Evolutionary conservation across 1,139 yeast genomes (phyloP).

Genomic region (Debaryomyces coudertii): DNA sequence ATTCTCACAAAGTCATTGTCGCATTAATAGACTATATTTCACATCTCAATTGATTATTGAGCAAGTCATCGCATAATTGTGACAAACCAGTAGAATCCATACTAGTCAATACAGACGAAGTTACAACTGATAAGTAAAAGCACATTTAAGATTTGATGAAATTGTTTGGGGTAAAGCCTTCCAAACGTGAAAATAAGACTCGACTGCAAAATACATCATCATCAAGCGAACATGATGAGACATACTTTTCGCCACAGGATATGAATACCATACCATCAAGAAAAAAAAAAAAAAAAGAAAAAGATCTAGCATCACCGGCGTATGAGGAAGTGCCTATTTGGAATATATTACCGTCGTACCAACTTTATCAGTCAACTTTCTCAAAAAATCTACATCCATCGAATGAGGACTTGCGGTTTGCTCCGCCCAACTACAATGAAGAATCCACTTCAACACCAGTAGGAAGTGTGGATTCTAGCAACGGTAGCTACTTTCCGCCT

Average conservation of each 20-base stretch:
- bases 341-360: slow-evolving; percentile 47
- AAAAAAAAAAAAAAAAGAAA: not conserved
- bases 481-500: slow-evolving; percentile 24
- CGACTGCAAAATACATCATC: not conserved
- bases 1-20: not conserved
- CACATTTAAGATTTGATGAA: not conserved
- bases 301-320: slow-evolving; percentile 7
- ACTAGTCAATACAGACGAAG: not conserved
- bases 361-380: slow-evolving; percentile 44
- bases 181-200: not conserved
- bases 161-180: slow-evolving; percentile 2
- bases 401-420: slow-evolving; percentile 33
- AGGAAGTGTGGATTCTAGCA: slow-evolving; percentile 13
- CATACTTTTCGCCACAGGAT: not conserved
- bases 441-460: slow-evolving; percentile 25
- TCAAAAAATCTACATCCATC: slow-evolving; percentile 41
- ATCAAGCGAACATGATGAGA: not conserved
- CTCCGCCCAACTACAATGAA: slow-evolving; percentile 42
- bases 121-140: not conserved
- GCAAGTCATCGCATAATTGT: not conserved
- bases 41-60: not conserved
- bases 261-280: not conserved
- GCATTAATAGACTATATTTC: not conserved
- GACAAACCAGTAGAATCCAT: not conserved
- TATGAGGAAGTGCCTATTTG: slow-evolving; percentile 31